These are phyloP conservation scores for Castanea sativa DNA, from an alignment of 306 rosid species.

Conservation along the genomic window DNA sequence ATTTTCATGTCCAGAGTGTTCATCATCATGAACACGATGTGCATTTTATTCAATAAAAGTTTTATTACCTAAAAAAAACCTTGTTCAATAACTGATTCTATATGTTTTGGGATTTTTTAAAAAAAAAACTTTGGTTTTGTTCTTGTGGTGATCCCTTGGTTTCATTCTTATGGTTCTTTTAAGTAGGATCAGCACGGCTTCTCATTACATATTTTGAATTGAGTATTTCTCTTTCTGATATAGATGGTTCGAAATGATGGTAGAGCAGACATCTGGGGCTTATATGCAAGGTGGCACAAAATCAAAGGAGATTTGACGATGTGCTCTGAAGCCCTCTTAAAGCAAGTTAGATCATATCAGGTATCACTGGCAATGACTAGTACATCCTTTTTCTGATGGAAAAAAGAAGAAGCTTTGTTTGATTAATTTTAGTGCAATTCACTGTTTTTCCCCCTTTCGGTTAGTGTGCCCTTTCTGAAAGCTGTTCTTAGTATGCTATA, in stretches of 20 bases:
- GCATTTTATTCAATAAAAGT: no score
- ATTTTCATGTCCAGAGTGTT: no score
- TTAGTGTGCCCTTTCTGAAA: no score
- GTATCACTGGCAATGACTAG: constrained; percentile 36
- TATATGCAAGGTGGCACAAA: constrained; percentile 93
- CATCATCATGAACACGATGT: no score
- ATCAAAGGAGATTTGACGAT: constrained; percentile 75
- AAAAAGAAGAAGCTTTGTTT: background rate
- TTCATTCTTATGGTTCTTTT: no score
- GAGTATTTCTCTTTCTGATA: constrained; percentile 27
- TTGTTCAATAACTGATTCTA: background rate
- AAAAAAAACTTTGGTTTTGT: background rate
- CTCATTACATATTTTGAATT: background rate
- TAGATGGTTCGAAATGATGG: constrained; percentile 74
- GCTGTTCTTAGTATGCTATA: no score
- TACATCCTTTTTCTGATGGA: background rate
- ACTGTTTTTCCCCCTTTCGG: background rate
- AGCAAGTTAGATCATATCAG: constrained; percentile 97
- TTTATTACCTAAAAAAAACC: background rate
- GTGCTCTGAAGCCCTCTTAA: constrained; percentile 92
- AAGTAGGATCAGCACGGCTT: background rate
- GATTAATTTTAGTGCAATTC: background rate
- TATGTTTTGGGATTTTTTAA: background rate
- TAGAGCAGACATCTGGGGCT: constrained; percentile 78
- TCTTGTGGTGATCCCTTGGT: background rate